These are phyloP conservation scores for Zizania latifolia DNA, from an alignment of 176 grass and related monocot species.

Conservation along the genomic window DNA sequence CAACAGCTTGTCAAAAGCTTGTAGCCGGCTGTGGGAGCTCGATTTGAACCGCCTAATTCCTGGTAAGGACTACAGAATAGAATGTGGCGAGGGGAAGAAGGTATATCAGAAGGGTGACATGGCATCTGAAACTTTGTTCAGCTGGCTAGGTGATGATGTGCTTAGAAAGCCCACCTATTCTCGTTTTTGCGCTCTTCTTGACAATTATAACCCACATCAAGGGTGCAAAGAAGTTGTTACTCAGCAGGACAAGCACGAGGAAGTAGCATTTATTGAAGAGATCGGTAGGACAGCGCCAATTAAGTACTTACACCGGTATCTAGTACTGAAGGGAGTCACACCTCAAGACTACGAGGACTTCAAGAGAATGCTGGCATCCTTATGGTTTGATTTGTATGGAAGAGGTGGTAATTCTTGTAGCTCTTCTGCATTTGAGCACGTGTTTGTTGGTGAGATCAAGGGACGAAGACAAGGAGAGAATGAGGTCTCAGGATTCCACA, in stretches of 20 bases:
- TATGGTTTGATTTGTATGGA: conserved; percentile 92
- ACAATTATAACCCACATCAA: conserved; percentile 91
- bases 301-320: conserved; percentile 79
- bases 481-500: conserved; percentile 94
- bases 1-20: conserved; percentile 66
- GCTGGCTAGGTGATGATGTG: conserved; percentile 50
- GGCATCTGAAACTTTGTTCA: conserved; percentile 69
- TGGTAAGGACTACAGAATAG: conserved; percentile 73
- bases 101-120: conserved; percentile 84
- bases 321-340: conserved; percentile 52
- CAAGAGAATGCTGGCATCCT: conserved; percentile 61
- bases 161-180: conserved; percentile 64
- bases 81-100: conserved; percentile 83
- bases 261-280: conserved; percentile 90
- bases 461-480: conserved; percentile 41
- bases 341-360: conserved; percentile 61
- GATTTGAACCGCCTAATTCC: conserved; percentile 78
- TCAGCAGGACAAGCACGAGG: conserved; percentile 83
- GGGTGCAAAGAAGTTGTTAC: conserved; percentile 80
- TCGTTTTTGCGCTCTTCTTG: conserved; percentile 83
- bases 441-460: conserved; percentile 95
- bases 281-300: conserved; percentile 76
- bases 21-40: conserved; percentile 71
- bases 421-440: conserved; percentile 98
- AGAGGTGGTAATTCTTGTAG: conserved; percentile 55